Percentiles rank a stretch among this genome's conserved stretches.
phyloP scores from a whole-genome alignment of 768 basidiomycete species.

The Tulasnella sp. region DNA sequence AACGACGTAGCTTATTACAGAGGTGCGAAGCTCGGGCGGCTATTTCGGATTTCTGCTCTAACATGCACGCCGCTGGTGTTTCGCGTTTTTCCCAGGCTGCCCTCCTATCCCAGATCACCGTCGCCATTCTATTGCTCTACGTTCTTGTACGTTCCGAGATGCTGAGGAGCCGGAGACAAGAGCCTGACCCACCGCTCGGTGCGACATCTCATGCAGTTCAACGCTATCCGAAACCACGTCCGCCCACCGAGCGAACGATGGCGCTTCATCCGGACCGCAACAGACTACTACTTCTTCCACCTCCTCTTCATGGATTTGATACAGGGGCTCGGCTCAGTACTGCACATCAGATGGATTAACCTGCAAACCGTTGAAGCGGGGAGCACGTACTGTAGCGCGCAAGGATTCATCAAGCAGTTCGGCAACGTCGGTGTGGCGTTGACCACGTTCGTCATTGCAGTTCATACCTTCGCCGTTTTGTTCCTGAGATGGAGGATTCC shows the following conservation, averaged over 20 bases:
- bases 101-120: background rate
- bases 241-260: background rate
- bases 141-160: background rate
- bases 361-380: slow-evolving; percentile 36
- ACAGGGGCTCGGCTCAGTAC: slow-evolving; percentile 38
- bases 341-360: slow-evolving; percentile 39
- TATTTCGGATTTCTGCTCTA: background rate
- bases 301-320: slow-evolving; percentile 35
- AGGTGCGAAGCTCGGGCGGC: background rate
- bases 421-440: background rate
- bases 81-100: background rate
- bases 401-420: slow-evolving; percentile 34
- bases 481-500: slow-evolving; percentile 37
- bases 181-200: too few relatives aligned
- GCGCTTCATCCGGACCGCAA: slow-evolving; percentile 26
- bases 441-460: background rate
- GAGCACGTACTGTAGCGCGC: slow-evolving; percentile 36
- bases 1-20: background rate
- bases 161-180: background rate
- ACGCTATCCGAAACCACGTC: background rate
- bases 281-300: slow-evolving; percentile 36
- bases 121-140: background rate
- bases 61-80: background rate
- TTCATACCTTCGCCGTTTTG: slow-evolving; percentile 41
- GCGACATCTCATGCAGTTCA: background rate